phyloP scores from a whole-genome alignment of 2,329 filamentous ascomycete genomes.

The Alternaria sp. region DNA sequence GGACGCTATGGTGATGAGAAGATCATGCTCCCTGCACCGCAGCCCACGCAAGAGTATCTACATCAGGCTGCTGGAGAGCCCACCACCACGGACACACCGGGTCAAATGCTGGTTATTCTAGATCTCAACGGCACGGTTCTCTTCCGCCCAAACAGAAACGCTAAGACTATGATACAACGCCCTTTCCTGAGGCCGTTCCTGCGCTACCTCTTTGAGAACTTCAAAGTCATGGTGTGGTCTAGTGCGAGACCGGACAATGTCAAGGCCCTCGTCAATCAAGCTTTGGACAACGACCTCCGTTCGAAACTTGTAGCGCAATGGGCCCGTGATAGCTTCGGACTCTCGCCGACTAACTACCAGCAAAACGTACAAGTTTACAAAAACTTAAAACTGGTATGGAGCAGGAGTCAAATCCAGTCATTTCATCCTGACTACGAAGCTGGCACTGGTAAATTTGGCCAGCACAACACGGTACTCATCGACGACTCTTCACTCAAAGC shows the following conservation, averaged over 20 bases:
- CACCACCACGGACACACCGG: constrained; percentile 55
- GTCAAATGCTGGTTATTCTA: constrained; percentile 80
- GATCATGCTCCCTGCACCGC: constrained; percentile 61
- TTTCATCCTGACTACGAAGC: constrained; percentile 53
- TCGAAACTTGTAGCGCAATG: constrained; percentile 73
- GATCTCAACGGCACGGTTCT: constrained; percentile 95
- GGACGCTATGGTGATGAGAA: constrained; percentile 35
- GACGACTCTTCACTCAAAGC: constrained; percentile 88
- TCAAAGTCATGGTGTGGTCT: constrained; percentile 89
- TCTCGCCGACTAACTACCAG: constrained; percentile 71
- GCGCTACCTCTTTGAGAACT: constrained; percentile 75
- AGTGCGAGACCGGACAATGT: constrained; percentile 82
- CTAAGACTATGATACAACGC: constrained; percentile 68
- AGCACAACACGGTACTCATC: constrained; percentile 87
- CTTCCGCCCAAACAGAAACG: constrained; percentile 66
- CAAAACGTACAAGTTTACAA: constrained; percentile 89
- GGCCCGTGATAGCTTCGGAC: constrained; percentile 78
- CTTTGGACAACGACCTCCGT: constrained; percentile 67
- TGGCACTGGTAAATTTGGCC: constrained; percentile 67
- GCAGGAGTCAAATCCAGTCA: constrained; percentile 53
- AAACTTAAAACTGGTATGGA: constrained; percentile 78
- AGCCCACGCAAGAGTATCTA: constrained; percentile 70
- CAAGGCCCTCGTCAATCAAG: constrained; percentile 68
- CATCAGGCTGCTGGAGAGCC: constrained; percentile 56
- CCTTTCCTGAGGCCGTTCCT: constrained; percentile 76